Percentiles rank a stretch among this genome's conserved stretches.
Evolutionary conservation across 192 early-diverging fungal genomes (phyloP).

Genomic region (Allomyces macrogynus): DNA sequence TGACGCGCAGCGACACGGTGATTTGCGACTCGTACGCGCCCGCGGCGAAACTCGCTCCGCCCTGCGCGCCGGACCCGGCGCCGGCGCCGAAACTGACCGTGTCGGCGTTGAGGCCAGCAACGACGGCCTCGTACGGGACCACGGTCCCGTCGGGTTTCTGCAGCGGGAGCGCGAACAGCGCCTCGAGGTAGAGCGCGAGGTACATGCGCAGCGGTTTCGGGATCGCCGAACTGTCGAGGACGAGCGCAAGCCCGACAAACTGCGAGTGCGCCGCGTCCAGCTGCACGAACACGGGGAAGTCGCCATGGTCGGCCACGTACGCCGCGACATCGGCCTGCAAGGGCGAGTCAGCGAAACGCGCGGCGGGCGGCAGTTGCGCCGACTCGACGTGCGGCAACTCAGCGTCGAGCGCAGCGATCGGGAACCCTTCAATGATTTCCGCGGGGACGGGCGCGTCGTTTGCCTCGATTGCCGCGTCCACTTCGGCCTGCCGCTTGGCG

Average conservation of each 20-base stretch:
- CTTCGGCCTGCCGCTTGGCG: constrained; percentile 18
- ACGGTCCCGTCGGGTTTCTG: constrained; percentile 13
- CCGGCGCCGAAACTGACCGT: constrained; percentile 22
- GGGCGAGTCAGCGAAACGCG: constrained; percentile 21
- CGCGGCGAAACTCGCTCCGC: constrained; percentile 1
- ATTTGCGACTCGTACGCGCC: neutral
- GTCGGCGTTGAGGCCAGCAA: constrained; percentile 27
- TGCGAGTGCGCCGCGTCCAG: constrained; percentile 26
- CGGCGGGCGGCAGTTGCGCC: constrained; percentile 31
- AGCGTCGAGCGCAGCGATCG: neutral
- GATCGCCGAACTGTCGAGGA: constrained; percentile 19
- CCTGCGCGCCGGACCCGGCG: constrained; percentile 12
- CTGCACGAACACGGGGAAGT: neutral
- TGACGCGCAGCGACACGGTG: neutral
- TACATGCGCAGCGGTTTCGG: constrained; percentile 25
- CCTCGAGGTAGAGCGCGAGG: constrained; percentile 26
- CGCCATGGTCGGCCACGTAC: constrained; percentile 12
- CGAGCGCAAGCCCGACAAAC: constrained; percentile 25
- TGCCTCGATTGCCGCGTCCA: constrained; percentile 23
- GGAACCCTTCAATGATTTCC: constrained; percentile 19
- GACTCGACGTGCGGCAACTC: neutral
- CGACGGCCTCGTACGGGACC: constrained; percentile 25
- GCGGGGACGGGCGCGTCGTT: constrained; percentile 29
- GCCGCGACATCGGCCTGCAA: constrained; percentile 14
- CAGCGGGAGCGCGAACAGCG: constrained; percentile 29